Conservation (phyloP, 2,329 filamentous ascomycete genomes). For the Didymella sp. region DNA sequence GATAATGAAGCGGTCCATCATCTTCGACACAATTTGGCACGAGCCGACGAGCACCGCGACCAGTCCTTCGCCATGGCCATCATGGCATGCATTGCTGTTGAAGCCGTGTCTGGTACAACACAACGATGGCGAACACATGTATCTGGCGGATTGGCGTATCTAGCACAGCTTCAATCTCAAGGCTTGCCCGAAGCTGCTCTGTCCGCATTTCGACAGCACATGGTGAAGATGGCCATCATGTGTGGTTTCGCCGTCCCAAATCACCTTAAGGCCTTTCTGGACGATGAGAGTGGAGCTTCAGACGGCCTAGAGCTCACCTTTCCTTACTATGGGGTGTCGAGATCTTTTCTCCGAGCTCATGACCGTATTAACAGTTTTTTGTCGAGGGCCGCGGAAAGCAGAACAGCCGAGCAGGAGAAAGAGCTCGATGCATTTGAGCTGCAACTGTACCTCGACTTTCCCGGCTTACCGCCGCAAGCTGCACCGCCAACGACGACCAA, state of each 20-base stretch:
- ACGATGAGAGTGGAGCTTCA: conserved; percentile 15
- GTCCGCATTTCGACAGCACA: conserved; percentile 20
- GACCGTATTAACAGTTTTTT: conserved; percentile 12
- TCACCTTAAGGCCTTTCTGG: conserved; percentile 12
- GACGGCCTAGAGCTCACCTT: conserved; percentile 20
- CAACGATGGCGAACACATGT: conserved; percentile 25
- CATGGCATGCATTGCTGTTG: conserved; percentile 22
- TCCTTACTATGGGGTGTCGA: conserved; percentile 19
- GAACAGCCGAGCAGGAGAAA: conserved; percentile 7
- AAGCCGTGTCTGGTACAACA: conserved; percentile 21
- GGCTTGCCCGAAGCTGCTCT: conserved; percentile 9
- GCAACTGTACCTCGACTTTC: conserved; percentile 22
- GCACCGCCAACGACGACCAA: background rate
- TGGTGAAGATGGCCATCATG: conserved; percentile 24
- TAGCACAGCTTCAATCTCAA: conserved; percentile 17
- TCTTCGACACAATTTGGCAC: conserved; percentile 17
- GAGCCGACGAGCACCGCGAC: conserved; percentile 16
- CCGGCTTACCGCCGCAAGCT: background rate
- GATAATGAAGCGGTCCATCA: conserved; percentile 21
- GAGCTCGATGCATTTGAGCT: conserved; percentile 21
- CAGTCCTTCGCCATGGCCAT: conserved; percentile 25
- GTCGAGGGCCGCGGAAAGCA: background rate
- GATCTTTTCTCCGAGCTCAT: conserved; percentile 16
- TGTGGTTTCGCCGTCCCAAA: conserved; percentile 12
- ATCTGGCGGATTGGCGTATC: conserved; percentile 18